phyloP scores from a whole-genome alignment of 345 rosid species.

The Populus ilicifolia region DNA sequence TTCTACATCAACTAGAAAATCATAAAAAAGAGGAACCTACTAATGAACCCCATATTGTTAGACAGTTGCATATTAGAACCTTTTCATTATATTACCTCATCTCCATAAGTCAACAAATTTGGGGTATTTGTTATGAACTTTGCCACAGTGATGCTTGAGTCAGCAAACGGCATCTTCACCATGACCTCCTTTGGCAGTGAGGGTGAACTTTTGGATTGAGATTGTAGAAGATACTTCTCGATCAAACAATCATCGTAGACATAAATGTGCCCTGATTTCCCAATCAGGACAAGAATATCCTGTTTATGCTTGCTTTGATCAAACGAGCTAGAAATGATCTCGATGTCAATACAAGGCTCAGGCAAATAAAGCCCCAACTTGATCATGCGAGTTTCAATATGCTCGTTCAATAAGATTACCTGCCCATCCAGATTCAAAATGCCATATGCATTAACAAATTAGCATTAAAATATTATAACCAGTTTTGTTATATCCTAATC shows the following conservation, averaged over 20 bases:
- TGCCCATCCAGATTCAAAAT: constrained; percentile 22
- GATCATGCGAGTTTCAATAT: constrained; percentile 65
- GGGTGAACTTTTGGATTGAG: constrained; percentile 67
- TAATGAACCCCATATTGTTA: neutral
- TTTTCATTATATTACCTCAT: constrained; percentile 48
- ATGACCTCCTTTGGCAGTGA: constrained; percentile 69
- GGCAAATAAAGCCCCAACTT: constrained; percentile 71
- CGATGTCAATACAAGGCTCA: constrained; percentile 77
- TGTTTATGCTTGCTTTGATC: constrained; percentile 65
- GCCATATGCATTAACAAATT: neutral
- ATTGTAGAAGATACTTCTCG: constrained; percentile 77
- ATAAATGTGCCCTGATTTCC: constrained; percentile 74
- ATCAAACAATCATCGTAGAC: constrained; percentile 69
- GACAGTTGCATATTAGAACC: neutral
- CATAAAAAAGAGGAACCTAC: neutral
- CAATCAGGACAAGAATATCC: constrained; percentile 54
- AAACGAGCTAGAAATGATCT: constrained; percentile 46
- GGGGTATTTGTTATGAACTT: constrained; percentile 52
- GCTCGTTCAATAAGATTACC: constrained; percentile 72
- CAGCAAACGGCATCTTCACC: constrained; percentile 60
- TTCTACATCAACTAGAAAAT: constrained; percentile 41
- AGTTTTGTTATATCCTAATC: neutral
- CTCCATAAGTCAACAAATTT: constrained; percentile 37
- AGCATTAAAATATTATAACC: neutral
- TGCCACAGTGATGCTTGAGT: constrained; percentile 57